phyloP scores from a whole-genome alignment of 2,329 filamentous ascomycete genomes.

The Dryadomyces quercus-mongolicae region DNA sequence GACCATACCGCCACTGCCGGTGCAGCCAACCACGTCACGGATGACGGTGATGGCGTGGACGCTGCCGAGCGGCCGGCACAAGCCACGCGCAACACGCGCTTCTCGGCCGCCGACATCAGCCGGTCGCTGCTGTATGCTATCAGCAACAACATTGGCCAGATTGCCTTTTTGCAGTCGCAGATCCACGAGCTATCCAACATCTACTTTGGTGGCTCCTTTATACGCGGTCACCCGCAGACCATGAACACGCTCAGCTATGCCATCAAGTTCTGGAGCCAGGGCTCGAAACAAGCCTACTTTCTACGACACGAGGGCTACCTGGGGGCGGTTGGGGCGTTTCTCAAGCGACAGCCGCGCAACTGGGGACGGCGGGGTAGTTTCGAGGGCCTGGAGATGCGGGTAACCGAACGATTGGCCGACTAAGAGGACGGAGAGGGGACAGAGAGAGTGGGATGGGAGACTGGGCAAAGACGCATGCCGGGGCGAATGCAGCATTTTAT shows the following conservation, averaged over 20 bases:
- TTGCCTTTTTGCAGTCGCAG: constrained; percentile 93
- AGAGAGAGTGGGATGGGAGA: too few relatives aligned
- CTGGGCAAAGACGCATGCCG: not conserved
- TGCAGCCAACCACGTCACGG: constrained; percentile 3
- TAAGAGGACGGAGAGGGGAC: too few relatives aligned
- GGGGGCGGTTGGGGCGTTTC: constrained; percentile 83
- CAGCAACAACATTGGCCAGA: constrained; percentile 96
- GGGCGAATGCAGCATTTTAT: not conserved
- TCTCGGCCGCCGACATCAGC: constrained; percentile 75
- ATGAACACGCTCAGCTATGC: constrained; percentile 97
- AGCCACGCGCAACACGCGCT: constrained; percentile 31
- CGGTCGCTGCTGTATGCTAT: constrained; percentile 88
- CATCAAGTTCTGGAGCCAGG: constrained; percentile 92
- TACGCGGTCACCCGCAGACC: constrained; percentile 89
- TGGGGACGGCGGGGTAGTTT: constrained; percentile 80
- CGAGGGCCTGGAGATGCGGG: not conserved
- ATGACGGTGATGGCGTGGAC: too few relatives aligned
- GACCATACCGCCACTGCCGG: constrained; percentile 5
- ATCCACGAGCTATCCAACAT: constrained; percentile 86
- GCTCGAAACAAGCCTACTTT: constrained; percentile 90
- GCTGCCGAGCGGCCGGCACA: too few relatives aligned
- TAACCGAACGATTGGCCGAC: not conserved
- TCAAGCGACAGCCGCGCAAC: constrained; percentile 80
- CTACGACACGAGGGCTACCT: constrained; percentile 91
- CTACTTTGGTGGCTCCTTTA: constrained; percentile 96